phyloP scores from a whole-genome alignment of 352 stramenopile genomes.

The Phytophthora ohioensis region DNA sequence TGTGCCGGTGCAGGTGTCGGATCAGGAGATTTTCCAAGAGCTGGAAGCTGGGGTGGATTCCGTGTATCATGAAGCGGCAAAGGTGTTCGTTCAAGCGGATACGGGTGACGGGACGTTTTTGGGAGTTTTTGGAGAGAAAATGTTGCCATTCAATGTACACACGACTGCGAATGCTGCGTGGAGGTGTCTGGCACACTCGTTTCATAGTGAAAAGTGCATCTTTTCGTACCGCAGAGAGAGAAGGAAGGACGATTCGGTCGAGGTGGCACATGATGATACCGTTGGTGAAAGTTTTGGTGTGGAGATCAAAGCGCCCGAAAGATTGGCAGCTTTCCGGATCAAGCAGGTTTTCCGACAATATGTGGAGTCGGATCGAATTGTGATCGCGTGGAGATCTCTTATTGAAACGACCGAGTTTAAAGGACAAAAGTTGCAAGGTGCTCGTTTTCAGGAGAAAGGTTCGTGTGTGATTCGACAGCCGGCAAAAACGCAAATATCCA shows the following conservation, averaged over 20 bases:
- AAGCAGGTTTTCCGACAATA: slow-evolving; percentile 68
- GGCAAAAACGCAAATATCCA: slow-evolving; percentile 18
- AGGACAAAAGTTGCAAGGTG: slow-evolving; percentile 46
- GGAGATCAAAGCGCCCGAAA: slow-evolving; percentile 55
- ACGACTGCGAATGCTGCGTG: slow-evolving; percentile 45
- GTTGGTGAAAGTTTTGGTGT: slow-evolving; percentile 69
- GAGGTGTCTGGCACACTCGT: slow-evolving; percentile 42
- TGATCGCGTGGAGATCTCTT: slow-evolving; percentile 66
- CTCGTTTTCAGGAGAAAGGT: slow-evolving; percentile 65
- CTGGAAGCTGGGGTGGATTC: slow-evolving; percentile 37
- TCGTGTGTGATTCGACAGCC: slow-evolving; percentile 61
- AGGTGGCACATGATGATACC: slow-evolving; percentile 45
- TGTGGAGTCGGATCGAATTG: slow-evolving; percentile 58
- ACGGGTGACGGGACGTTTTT: slow-evolving; percentile 27
- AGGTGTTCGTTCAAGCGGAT: slow-evolving; percentile 38
- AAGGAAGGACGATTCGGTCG: slow-evolving; percentile 1
- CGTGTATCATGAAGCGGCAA: slow-evolving; percentile 43
- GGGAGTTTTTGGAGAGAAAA: slow-evolving; percentile 51
- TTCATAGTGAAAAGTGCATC: slow-evolving; percentile 42
- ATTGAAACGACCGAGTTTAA: slow-evolving; percentile 67
- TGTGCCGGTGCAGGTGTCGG: slow-evolving; percentile 27
- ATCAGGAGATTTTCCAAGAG: slow-evolving; percentile 43
- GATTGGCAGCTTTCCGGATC: slow-evolving; percentile 55
- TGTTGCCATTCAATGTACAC: slow-evolving; percentile 46
- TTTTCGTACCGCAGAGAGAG: slow-evolving; percentile 40